Percentiles rank a stretch among this genome's conserved stretches.
phyloP scores from a whole-genome alignment of 2,329 filamentous ascomycete genomes.

The Phyllosticta paracitricarpa region DNA sequence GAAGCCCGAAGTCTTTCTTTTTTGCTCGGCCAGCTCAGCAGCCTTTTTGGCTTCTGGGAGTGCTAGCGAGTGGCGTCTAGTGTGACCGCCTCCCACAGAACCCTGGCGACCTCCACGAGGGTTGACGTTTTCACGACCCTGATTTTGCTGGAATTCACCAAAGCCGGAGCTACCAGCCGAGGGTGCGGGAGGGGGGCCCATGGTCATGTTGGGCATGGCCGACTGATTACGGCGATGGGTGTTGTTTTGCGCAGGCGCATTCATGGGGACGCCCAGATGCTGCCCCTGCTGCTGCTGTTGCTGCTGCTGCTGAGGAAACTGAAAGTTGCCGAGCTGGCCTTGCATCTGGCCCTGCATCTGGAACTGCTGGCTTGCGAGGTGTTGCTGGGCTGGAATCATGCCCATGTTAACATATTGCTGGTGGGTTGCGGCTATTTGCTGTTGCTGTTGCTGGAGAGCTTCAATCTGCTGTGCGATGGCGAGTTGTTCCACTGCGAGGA shows the following conservation, averaged over 20 bases:
- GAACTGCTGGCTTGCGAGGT: slow-evolving; percentile 49
- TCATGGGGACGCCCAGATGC: slow-evolving; percentile 60
- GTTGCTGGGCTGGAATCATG: slow-evolving; percentile 80
- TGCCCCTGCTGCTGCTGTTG: slow-evolving; percentile 43
- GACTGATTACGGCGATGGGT: slow-evolving; percentile 98
- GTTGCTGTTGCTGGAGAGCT: slow-evolving; percentile 91
- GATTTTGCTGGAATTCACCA: slow-evolving; percentile 58
- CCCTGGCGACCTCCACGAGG: slow-evolving; percentile 61
- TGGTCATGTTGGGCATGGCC: slow-evolving; percentile 82
- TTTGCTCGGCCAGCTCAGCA: slow-evolving; percentile 91
- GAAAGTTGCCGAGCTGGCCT: slow-evolving; percentile 71
- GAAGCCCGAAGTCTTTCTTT: slow-evolving; percentile 85
- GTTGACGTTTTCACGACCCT: slow-evolving; percentile 57
- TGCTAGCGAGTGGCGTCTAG: slow-evolving; percentile 87
- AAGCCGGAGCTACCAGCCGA: slow-evolving; percentile 82
- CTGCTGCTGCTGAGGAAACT: slow-evolving; percentile 61
- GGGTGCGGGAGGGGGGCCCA: slow-evolving; percentile 85
- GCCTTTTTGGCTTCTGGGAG: slow-evolving; percentile 96
- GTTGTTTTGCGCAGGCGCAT: slow-evolving; percentile 64
- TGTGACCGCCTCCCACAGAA: slow-evolving; percentile 61
- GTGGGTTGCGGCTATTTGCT: slow-evolving; percentile 91
- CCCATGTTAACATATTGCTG: slow-evolving; percentile 98
- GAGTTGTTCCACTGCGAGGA: slow-evolving; percentile 75
- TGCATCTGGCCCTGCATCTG: slow-evolving; percentile 56
- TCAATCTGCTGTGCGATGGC: slow-evolving; percentile 98